These are phyloP conservation scores for Boletus reticulatus DNA, from an alignment of 768 basidiomycete genomes.

Conservation along the genomic window DNA sequence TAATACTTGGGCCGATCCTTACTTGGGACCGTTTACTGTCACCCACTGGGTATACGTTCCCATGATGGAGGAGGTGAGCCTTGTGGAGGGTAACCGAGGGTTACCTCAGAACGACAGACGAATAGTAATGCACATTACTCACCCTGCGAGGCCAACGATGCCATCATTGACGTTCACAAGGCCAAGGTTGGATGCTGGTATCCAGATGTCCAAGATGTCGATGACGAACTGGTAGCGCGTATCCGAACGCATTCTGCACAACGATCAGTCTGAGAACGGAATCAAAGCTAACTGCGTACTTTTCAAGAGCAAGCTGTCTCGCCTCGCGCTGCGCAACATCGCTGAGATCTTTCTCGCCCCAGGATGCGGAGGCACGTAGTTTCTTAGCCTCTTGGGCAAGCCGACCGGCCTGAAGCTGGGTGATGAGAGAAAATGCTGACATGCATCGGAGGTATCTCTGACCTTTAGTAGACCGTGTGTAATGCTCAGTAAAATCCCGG, in stretches of 20 bases:
- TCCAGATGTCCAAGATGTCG: constrained; percentile 85
- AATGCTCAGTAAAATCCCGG: constrained; percentile 82
- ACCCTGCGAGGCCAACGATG: constrained; percentile 83
- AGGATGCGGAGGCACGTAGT: constrained; percentile 41
- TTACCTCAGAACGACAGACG: constrained; percentile 1
- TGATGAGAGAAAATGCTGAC: not conserved
- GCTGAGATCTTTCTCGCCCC: constrained; percentile 68
- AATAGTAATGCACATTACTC: constrained; percentile 23
- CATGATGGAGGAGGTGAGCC: constrained; percentile 69
- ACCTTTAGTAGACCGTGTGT: constrained; percentile 70
- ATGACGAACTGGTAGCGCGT: constrained; percentile 78
- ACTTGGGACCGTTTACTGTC: constrained; percentile 45
- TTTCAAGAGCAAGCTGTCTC: constrained; percentile 53
- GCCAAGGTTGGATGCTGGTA: constrained; percentile 82
- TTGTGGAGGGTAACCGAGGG: constrained; percentile 24
- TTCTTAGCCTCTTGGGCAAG: constrained; percentile 59
- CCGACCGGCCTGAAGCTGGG: constrained; percentile 47
- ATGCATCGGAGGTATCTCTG: not conserved
- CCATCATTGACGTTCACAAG: constrained; percentile 82
- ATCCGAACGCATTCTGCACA: constrained; percentile 55
- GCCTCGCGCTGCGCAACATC: constrained; percentile 64
- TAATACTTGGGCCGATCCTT: constrained; percentile 9
- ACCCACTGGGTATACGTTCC: constrained; percentile 68
- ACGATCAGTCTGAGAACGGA: constrained; percentile 3
- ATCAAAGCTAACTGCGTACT: constrained; percentile 36